Conservation (phyloP, 2,329 filamentous ascomycete species). For the Nigrospora osmanthi region DNA sequence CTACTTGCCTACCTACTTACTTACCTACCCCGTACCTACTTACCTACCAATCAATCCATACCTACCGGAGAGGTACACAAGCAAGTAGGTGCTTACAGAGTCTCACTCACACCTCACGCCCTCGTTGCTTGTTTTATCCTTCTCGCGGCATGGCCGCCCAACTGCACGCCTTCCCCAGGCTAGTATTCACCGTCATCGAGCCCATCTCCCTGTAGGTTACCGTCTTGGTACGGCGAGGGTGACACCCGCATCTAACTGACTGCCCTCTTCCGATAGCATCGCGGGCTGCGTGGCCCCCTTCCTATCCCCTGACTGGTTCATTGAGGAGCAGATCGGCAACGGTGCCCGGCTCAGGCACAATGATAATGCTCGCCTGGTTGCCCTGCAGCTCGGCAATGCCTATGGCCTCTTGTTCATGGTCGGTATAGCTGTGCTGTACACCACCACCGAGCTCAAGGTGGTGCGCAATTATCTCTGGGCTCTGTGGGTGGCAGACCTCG, state of each 20-base stretch:
- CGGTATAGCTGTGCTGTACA: constrained; percentile 55
- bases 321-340: constrained; percentile 50
- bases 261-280: constrained; percentile 33
- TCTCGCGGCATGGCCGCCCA: constrained; percentile 44
- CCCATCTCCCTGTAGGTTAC: constrained; percentile 56
- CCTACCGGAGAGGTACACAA: too few relatives aligned
- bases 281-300: constrained; percentile 51
- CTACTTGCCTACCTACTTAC: too few relatives aligned
- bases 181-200: constrained; percentile 62
- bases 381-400: constrained; percentile 61
- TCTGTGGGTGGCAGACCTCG: constrained; percentile 58
- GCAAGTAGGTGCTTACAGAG: too few relatives aligned
- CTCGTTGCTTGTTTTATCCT: not conserved
- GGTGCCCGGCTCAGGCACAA: constrained; percentile 25
- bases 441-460: constrained; percentile 57
- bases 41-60: too few relatives aligned
- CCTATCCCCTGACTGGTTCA: constrained; percentile 52
- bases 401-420: constrained; percentile 60
- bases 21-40: too few relatives aligned
- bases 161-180: constrained; percentile 54
- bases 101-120: too few relatives aligned
- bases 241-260: not conserved
- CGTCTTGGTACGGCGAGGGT: constrained; percentile 2
- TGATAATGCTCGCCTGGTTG: constrained; percentile 45
- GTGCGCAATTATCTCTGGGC: constrained; percentile 60